These are phyloP conservation scores for Salix dunnii DNA, from an alignment of 345 rosid species.

Conservation along the genomic window DNA sequence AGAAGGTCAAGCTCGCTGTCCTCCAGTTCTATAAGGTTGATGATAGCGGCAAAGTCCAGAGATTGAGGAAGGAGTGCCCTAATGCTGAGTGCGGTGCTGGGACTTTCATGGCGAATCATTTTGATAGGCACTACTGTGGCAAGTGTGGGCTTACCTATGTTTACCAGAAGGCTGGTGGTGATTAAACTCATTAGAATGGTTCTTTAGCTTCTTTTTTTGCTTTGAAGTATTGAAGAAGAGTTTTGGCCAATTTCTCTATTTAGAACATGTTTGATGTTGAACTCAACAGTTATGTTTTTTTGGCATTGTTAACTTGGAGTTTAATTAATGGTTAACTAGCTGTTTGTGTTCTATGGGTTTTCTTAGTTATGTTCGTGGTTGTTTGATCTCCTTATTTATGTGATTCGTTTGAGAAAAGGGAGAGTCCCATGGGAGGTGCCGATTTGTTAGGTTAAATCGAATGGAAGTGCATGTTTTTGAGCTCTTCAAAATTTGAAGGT, in stretches of 20 bases:
- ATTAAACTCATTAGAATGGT: not conserved
- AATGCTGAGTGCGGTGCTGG: constrained; percentile 25
- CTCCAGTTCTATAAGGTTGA: constrained; percentile 29
- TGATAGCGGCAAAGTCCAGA: constrained; percentile 22
- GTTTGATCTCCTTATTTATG: not conserved
- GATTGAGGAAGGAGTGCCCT: constrained; percentile 29
- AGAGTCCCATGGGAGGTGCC: not conserved
- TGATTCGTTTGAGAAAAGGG: not conserved
- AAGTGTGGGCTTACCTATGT: constrained; percentile 31
- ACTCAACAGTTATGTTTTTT: not conserved
- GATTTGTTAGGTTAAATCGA: too few species aligned
- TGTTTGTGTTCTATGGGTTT: not conserved
- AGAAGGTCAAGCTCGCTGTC: constrained; percentile 27
- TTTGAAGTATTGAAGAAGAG: not conserved
- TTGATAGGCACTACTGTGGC: constrained; percentile 29
- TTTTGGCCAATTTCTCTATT: not conserved
- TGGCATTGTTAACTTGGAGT: not conserved
- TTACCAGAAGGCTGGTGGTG: constrained; percentile 24
- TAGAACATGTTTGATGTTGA: not conserved
- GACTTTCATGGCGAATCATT: constrained; percentile 24
- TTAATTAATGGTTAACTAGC: not conserved
- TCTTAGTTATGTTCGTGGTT: not conserved
- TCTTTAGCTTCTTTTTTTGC: not conserved
- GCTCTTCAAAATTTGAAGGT: not conserved
- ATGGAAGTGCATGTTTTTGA: not conserved